phyloP scores from a whole-genome alignment of 331 rosid species.

The Cydonia oblonga region DNA sequence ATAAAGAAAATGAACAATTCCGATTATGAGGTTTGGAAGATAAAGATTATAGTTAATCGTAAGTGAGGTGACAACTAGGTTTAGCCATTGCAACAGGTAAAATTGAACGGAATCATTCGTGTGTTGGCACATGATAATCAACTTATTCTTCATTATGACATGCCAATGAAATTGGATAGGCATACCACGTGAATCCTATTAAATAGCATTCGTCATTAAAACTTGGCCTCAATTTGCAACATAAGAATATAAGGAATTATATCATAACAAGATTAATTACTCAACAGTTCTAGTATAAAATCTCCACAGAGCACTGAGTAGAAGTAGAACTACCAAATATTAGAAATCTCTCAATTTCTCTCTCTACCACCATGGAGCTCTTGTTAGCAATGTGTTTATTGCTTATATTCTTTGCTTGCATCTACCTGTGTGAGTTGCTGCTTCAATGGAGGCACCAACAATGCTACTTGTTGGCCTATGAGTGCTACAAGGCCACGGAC shows the following conservation, averaged over 20 bases:
- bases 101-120: no score
- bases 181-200: no score
- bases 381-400: slow-evolving; percentile 8
- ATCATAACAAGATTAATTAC: background rate
- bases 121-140: no score
- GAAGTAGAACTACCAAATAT: background rate
- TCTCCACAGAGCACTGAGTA: background rate
- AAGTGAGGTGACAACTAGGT: no score
- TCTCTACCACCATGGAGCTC: slow-evolving; percentile 30
- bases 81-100: no score
- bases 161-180: no score
- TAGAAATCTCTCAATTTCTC: background rate
- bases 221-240: background rate
- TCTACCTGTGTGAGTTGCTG: slow-evolving; percentile 18
- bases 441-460: slow-evolving; percentile 34
- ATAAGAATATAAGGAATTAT: no score
- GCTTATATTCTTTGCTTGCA: slow-evolving; percentile 29
- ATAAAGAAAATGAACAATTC: no score
- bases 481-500: slow-evolving; percentile 58
- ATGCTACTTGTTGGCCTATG: slow-evolving; percentile 70
- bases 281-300: background rate
- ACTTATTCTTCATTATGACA: no score
- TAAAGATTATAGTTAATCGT: no score
- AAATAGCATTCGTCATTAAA: background rate
- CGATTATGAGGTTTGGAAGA: fast-evolving